phyloP scores from a whole-genome alignment of 192 early-diverging fungal genomes.

The Podila epicladia region DNA sequence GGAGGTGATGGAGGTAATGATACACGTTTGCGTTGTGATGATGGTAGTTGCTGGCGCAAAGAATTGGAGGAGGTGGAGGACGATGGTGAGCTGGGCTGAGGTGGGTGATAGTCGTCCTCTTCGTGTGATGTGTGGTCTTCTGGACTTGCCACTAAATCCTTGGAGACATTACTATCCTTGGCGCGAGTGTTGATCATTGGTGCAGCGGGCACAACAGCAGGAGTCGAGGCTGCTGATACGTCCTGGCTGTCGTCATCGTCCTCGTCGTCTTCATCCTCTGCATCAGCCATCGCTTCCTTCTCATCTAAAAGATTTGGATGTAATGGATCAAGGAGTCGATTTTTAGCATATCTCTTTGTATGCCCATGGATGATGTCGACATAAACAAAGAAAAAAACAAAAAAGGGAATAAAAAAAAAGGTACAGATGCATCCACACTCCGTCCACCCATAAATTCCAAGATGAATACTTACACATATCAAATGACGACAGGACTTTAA shows the following conservation, averaged over 20 bases:
- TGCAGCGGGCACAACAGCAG: not conserved
- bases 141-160: not conserved
- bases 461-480: slow-evolving; percentile 38
- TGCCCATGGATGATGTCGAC: no score
- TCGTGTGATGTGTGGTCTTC: no score
- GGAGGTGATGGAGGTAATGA: not conserved
- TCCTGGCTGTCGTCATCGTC: not conserved
- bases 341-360: no score
- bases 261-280: slow-evolving; percentile 6
- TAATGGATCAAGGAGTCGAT: not conserved
- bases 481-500: slow-evolving; percentile 43
- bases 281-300: slow-evolving; percentile 6
- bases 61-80: not conserved
- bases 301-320: slow-evolving; percentile 1
- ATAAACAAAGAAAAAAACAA: not conserved
- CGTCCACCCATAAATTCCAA: not conserved
- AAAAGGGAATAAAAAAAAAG: no score
- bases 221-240: not conserved
- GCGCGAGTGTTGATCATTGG: no score
- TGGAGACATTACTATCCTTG: not conserved
- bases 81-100: not conserved
- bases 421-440: no score
- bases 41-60: not conserved
- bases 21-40: not conserved
- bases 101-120: not conserved